Base-by-base conservation (phyloP, 768 basidiomycete species). In the Boletus rubropictus region DNA sequence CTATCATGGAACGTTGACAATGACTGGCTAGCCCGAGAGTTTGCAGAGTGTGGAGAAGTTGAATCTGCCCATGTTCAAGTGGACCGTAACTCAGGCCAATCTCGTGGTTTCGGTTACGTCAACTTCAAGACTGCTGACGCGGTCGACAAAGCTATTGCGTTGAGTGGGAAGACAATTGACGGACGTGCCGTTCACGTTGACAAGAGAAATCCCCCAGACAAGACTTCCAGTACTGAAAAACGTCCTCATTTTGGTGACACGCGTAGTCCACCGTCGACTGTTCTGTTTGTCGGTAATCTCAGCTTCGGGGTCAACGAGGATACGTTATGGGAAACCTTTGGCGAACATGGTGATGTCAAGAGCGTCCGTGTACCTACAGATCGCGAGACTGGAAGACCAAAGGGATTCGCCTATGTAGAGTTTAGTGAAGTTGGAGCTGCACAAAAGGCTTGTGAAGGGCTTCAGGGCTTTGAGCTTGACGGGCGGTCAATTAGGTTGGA, bases 381-480 rank as follows among this genome's bases (percentile, higher is more conserved):
- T 67, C 77, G 89, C 55, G 96, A 99, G 41, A 78, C 86, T 7
- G 93, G 92, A 24, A 78, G 75, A 51, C 84, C 89, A 38, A 98
- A 97, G 69, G 96, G 96, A 59, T 98, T 95, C 68, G 96, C 84
- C 18, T 98, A 98, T 69, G 88, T 99, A 61, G 92, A 97, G 68
- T 96, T 94, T 68, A 80, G 84, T 55, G 83, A 85, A 56, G 60
- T 90, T 32, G 87, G 83, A 22, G 71, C 77, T 44, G 89, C 96
- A 10, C 84, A 83, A 70, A 84, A 82, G 62, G 95, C 95, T 3
- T 79, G 82, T 50, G 81, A 77, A 57, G 80, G 77, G 4, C 73
- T 79, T 22, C 75, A 77, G 33, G 88, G 89, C 27, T 67, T 72
- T 48, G 89, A 93, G 49, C 75, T 96, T 41, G 87, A 83, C 27